phyloP scores from a whole-genome alignment of 768 basidiomycete species.

The Naematelia aurantialba region DNA sequence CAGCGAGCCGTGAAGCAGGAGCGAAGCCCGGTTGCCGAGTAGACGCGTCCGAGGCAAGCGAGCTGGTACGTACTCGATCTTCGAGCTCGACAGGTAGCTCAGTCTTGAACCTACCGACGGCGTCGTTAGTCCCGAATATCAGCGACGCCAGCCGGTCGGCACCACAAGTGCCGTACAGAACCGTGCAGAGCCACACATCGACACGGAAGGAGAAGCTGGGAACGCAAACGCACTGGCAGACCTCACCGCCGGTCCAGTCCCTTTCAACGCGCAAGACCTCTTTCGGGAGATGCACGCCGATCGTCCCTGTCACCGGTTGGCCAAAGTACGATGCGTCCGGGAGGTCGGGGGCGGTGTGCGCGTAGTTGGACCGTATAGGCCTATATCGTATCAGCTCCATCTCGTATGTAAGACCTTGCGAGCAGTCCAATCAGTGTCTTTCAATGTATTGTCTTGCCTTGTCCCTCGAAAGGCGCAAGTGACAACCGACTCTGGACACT shows the following conservation, averaged over 20 bases:
- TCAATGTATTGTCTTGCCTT: background rate
- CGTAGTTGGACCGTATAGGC: constrained; percentile 39
- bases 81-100: constrained; percentile 78
- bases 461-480: background rate
- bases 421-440: too few relatives aligned
- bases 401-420: background rate
- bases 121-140: background rate
- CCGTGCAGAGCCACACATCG: background rate
- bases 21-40: too few relatives aligned
- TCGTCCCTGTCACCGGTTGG: constrained; percentile 72
- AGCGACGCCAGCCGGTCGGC: background rate
- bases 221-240: constrained; percentile 62
- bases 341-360: constrained; percentile 21
- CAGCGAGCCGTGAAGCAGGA: constrained; percentile 5
- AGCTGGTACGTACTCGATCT: constrained; percentile 64
- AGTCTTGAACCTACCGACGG: background rate
- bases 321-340: constrained; percentile 57
- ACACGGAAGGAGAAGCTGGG: background rate
- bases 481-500: background rate
- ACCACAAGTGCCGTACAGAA: background rate
- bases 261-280: constrained; percentile 88
- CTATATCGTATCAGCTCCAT: constrained; percentile 9
- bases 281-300: constrained; percentile 84
- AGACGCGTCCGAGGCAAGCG: constrained; percentile 6
- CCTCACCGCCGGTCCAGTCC: constrained; percentile 85